phyloP scores from a whole-genome alignment of 140 eudicot genomes.

The Ambrosia hybrid region DNA sequence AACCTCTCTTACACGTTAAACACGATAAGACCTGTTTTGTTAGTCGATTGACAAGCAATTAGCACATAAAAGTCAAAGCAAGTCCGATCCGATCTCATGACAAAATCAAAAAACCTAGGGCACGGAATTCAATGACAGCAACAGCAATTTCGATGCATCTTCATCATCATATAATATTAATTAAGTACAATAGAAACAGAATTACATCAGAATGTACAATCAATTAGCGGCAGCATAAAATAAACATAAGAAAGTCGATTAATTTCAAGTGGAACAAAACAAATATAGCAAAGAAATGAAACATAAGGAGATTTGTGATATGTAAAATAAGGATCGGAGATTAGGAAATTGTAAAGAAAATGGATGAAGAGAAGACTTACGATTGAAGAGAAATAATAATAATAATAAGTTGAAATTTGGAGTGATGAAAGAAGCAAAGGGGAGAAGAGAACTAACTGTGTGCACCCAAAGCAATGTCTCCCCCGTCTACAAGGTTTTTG shows the following conservation, averaged over 20 bases:
- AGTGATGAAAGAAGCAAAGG: slow-evolving; percentile 18
- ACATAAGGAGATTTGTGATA: slow-evolving; percentile 2
- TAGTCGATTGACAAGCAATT: not conserved
- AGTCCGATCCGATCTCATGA: slow-evolving; percentile 16
- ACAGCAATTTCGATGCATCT: slow-evolving; percentile 1
- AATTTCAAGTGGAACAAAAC: not conserved
- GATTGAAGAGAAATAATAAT: slow-evolving; percentile 12
- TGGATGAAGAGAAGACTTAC: slow-evolving; percentile 13
- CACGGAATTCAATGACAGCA: slow-evolving; percentile 20
- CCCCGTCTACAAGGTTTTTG: no score
- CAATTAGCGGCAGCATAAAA: not conserved
- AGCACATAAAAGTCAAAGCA: slow-evolving; percentile 19
- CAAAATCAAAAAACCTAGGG: slow-evolving; percentile 19
- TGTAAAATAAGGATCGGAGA: slow-evolving; percentile 12
- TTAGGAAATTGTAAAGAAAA: slow-evolving; percentile 11
- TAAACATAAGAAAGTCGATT: not conserved
- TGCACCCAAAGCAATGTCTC: slow-evolving; percentile 29
- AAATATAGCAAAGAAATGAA: not conserved
- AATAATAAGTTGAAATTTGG: slow-evolving; percentile 7
- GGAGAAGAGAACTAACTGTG: not conserved
- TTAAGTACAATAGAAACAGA: not conserved
- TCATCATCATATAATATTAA: not conserved
- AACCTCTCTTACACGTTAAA: no score
- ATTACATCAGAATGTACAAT: slow-evolving; percentile 4
- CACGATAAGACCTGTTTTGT: no score